Evolutionary conservation across 164 flowering plant genomes (phyloP).

Genomic region (Tetracentron sinense): DNA sequence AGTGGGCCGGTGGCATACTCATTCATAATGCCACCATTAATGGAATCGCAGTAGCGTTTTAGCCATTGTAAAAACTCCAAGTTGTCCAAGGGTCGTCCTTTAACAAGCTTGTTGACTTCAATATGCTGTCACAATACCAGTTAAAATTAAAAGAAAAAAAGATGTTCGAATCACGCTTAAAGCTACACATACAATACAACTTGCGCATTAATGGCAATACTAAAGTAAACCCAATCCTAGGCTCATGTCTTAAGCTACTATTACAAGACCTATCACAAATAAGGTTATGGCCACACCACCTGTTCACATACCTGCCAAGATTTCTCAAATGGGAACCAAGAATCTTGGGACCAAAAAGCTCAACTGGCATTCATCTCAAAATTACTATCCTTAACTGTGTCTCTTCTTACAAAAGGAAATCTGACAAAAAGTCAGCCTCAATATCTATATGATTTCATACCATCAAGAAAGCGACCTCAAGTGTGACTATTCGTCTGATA

Average conservation of each 20-base stretch:
- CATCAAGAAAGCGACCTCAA: not conserved
- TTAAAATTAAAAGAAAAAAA: not conserved
- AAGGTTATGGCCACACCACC: not conserved
- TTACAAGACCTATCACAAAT: not conserved
- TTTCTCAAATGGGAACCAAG: not conserved
- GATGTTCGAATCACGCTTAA: not conserved
- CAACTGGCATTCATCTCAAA: not conserved
- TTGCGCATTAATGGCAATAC: not conserved
- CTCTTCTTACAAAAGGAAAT: not conserved
- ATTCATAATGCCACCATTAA: conserved; percentile 87
- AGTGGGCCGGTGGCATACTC: conserved; percentile 46
- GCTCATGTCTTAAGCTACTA: not conserved
- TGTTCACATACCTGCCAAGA: not conserved
- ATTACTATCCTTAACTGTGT: not conserved
- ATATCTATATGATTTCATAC: no score
- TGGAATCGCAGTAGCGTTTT: conserved; percentile 86
- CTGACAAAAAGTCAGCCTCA: not conserved
- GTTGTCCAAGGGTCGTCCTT: conserved; percentile 89
- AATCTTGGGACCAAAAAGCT: not conserved
- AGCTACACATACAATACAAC: no score
- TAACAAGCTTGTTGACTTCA: conserved; percentile 86
- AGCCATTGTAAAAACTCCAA: conserved; percentile 96
- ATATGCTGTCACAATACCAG: conserved; percentile 50
- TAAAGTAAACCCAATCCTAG: not conserved
- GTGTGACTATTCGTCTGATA: not conserved